Conservation (phyloP, 2,329 filamentous ascomycete genomes). For the Cladosporium sp. region DNA sequence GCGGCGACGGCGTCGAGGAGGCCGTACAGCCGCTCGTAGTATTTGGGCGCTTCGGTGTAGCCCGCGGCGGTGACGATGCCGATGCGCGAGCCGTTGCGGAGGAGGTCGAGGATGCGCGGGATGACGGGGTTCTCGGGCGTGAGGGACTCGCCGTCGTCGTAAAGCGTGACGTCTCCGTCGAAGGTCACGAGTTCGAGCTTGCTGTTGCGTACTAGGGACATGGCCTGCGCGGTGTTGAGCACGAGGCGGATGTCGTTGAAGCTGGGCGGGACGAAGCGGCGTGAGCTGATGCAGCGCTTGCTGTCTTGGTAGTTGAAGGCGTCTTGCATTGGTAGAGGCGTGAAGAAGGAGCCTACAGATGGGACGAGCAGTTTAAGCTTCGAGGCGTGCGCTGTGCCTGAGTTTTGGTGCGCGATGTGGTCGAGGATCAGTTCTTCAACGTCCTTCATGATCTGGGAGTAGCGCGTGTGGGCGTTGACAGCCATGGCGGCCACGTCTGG, state of each 20-base stretch:
- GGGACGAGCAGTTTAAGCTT: conserved; percentile 91
- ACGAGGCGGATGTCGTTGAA: conserved; percentile 95
- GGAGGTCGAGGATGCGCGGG: conserved; percentile 58
- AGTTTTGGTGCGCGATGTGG: conserved; percentile 71
- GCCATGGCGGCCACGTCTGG: conserved; percentile 60
- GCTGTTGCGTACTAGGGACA: conserved; percentile 73
- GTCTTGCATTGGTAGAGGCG: conserved; percentile 74
- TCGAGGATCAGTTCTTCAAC: conserved; percentile 88
- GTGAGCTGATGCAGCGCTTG: conserved; percentile 77
- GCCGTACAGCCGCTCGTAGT: conserved; percentile 81
- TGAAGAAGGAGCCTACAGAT: conserved; percentile 89
- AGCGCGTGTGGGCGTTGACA: conserved; percentile 74
- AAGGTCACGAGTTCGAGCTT: conserved; percentile 84
- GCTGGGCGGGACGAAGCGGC: conserved; percentile 88
- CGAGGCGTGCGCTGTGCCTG: conserved; percentile 62
- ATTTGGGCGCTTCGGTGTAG: conserved; percentile 79
- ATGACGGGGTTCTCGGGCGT: conserved; percentile 73
- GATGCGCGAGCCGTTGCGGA: conserved; percentile 72
- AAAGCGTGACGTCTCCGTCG: conserved; percentile 94
- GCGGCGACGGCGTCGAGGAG: conserved; percentile 72
- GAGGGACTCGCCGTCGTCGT: conserved; percentile 72
- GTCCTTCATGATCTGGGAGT: conserved; percentile 91
- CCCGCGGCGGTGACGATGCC: conserved; percentile 96
- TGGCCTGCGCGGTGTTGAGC: conserved; percentile 89
- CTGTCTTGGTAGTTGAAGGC: conserved; percentile 88